Evolutionary conservation across 2,329 filamentous ascomycete genomes (phyloP), one percentile per base, ranked within the genome.

Genomic region (Microascus cirrosus): DNA sequence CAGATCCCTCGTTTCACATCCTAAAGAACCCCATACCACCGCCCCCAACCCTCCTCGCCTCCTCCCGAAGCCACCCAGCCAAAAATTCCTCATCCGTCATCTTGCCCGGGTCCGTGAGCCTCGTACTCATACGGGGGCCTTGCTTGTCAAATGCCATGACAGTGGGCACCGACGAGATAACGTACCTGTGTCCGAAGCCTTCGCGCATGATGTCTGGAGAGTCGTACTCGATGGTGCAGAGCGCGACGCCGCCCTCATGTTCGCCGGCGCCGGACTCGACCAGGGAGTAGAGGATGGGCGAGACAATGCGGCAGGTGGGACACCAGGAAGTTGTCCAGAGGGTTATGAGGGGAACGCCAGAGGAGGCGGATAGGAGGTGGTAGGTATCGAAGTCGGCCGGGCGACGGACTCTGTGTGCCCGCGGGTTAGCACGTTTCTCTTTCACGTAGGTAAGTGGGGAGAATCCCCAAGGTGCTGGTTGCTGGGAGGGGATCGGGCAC

Each of bases 321-420:
- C 82, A 84, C 71, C 76, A 84, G 8, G 78, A 79, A 0, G 81
- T 74, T 0, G 80, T 82, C 82, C 81, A 85, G 48, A 84, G 70
- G 1, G 81, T 83, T 58, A 85, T 65, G n/a, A 84, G 75, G 2
- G 82, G 81, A 2, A 69, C 75, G 51, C 77, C 73, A 6, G 79
- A 72, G 6, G 79, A 79, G 2, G 77, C 75, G 2, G 78, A 80
- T 56, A 82, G 71, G n/a, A 78, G 72, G 59, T 81, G 73, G 68
- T 82, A 79, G 20, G 76, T 80, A 65, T 77, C 68, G 66, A 85
- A 77, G 61, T 81, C 76, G 63, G 78, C 73, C 53, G 75, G 71
- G 54, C 75, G 75, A 61, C 80, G 81, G 63, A 84, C 76, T 42
- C 82, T 84, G 45, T 13, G 6, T 59, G 50, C 15, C n/a, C 13